A percentile compares a stretch with the other conserved stretches of the same genome.
phyloP scores from a whole-genome alignment of 441 rosid genomes.

The Adansonia rubrostipa region DNA sequence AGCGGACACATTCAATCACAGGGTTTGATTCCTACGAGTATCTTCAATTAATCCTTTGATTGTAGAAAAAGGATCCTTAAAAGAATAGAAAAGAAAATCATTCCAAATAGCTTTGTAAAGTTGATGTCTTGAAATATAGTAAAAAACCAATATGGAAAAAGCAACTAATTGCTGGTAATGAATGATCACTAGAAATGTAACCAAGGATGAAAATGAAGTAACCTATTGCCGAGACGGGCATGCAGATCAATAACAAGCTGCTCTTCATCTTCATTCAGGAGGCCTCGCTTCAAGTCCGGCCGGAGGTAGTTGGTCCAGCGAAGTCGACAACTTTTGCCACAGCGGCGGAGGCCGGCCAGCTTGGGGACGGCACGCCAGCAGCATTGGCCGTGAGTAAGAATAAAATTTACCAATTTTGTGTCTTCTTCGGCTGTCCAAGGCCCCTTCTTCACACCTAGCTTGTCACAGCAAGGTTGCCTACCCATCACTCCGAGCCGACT shows the following conservation, averaged over 20 bases:
- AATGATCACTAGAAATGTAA: background rate
- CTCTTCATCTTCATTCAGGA: slow-evolving; percentile 60
- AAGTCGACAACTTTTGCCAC: slow-evolving; percentile 79
- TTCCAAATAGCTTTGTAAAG: no score
- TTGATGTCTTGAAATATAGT: no score
- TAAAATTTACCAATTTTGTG: slow-evolving; percentile 60
- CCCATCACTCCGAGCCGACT: slow-evolving; percentile 37
- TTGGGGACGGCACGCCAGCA: slow-evolving; percentile 77
- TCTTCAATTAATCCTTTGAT: background rate
- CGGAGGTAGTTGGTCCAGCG: slow-evolving; percentile 82
- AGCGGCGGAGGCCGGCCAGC: slow-evolving; percentile 67
- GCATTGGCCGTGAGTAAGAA: slow-evolving; percentile 64
- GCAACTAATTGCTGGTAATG: background rate
- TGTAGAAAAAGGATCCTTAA: background rate
- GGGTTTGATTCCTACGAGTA: background rate
- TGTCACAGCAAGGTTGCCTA: slow-evolving; percentile 74
- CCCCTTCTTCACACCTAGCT: slow-evolving; percentile 66
- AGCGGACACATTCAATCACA: background rate
- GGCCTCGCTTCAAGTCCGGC: slow-evolving; percentile 72
- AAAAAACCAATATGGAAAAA: background rate
- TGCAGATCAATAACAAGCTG: slow-evolving; percentile 75
- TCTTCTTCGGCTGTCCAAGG: slow-evolving; percentile 79
- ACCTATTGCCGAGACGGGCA: slow-evolving; percentile 74
- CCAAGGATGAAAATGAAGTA: background rate
- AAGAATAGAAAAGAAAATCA: background rate